Percentiles rank a stretch among this genome's conserved stretches.
Evolutionary conservation across 768 basidiomycete genomes (phyloP).

Genomic region (Boletus subparvulus): DNA sequence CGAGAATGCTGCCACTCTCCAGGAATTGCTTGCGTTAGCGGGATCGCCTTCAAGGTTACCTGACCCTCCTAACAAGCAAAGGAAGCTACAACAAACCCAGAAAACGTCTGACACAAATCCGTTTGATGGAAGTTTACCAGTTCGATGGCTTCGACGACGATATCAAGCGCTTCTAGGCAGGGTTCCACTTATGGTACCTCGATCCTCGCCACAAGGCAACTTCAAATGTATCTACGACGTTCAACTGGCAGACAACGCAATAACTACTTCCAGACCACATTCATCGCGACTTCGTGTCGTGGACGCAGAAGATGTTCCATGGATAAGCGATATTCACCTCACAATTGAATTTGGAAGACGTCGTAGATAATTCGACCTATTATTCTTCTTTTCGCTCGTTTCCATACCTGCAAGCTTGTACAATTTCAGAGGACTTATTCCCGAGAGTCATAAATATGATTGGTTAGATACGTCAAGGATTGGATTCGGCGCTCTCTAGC

Average conservation of each 20-base stretch:
- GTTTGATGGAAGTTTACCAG: constrained; percentile 18
- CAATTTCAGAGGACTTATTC: not conserved
- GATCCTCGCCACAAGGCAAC: not conserved
- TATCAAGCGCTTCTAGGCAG: constrained; percentile 60
- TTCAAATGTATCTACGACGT: constrained; percentile 29
- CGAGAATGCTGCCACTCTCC: constrained; percentile 42
- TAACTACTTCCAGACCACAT: constrained; percentile 19
- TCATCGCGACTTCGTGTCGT: constrained; percentile 22
- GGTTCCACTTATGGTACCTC: constrained; percentile 54
- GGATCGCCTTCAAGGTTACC: constrained; percentile 30
- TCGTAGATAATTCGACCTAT: not conserved
- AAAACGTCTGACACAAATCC: constrained; percentile 1
- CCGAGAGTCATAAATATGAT: constrained; percentile 10
- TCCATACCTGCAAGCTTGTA: not conserved
- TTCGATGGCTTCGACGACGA: constrained; percentile 44
- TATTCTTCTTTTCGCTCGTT: not conserved
- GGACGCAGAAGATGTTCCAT: constrained; percentile 34
- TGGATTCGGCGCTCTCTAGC: constrained; percentile 48
- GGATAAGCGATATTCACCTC: constrained; percentile 28
- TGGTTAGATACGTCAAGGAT: constrained; percentile 21
- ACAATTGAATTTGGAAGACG: not conserved
- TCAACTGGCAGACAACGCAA: constrained; percentile 32
- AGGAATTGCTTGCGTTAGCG: constrained; percentile 47
- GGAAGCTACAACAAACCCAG: not conserved
- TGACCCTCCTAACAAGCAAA: constrained; percentile 33